phyloP scores from a whole-genome alignment of 139 green algal species.

The Picochlorum sp. region DNA sequence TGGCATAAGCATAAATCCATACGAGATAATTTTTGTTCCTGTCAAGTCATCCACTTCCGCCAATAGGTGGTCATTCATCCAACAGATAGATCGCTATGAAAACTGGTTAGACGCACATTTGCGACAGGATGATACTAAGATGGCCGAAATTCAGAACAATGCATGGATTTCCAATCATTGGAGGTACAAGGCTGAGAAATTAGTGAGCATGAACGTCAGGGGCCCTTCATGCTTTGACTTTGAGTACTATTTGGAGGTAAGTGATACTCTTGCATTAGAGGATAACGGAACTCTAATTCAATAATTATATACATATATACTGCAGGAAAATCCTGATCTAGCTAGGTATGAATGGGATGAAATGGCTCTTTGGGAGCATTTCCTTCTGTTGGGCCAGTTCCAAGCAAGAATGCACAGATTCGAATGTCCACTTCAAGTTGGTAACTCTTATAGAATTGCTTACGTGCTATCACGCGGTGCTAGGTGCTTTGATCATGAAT shows the following conservation, averaged over 20 bases:
- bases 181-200: conserved; percentile 7
- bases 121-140: background rate
- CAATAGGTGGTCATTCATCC: conserved; percentile 6
- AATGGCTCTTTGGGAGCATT: conserved; percentile 52
- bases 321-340: conserved; percentile 20
- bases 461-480: conserved; percentile 11
- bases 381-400: conserved; percentile 58
- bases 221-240: conserved; percentile 40
- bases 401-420: conserved; percentile 34
- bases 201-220: conserved; percentile 20
- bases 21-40: conserved; percentile 33
- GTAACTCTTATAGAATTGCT: conserved; percentile 11
- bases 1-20: conserved; percentile 19
- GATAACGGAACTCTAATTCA: background rate
- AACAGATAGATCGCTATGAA: conserved; percentile 19
- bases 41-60: conserved; percentile 4
- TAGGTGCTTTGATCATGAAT: conserved; percentile 27
- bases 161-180: conserved; percentile 11
- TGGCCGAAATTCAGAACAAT: conserved; percentile 17
- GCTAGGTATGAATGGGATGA: background rate
- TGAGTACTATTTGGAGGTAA: conserved; percentile 23
- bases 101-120: conserved; percentile 12
- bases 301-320: background rate
- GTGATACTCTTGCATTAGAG: no score
- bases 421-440: conserved; percentile 18